Conservation (phyloP, 2,329 filamentous ascomycete genomes). For the Pseudocercospora eumusae region DNA sequence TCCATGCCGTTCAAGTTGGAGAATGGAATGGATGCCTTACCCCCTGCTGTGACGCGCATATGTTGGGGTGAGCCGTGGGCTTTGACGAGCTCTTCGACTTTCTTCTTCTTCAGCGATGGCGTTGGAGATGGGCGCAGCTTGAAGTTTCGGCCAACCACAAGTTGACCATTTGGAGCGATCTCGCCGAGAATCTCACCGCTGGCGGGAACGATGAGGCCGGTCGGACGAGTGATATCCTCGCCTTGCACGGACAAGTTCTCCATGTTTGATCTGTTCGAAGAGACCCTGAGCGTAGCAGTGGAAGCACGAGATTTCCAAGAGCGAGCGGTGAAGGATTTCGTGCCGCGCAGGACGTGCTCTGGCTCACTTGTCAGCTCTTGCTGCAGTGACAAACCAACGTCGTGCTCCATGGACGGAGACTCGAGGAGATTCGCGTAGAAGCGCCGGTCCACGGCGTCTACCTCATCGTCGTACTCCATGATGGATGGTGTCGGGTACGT, state of each 20-base stretch:
- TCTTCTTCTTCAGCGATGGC: constrained; percentile 53
- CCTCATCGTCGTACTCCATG: constrained; percentile 15
- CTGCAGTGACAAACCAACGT: not conserved
- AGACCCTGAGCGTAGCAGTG: constrained; percentile 34
- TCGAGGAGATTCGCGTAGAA: constrained; percentile 14
- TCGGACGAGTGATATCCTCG: constrained; percentile 25
- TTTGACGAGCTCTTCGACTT: constrained; percentile 53
- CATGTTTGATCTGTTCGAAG: constrained; percentile 35
- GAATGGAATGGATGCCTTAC: constrained; percentile 29
- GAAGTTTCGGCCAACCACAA: constrained; percentile 26
- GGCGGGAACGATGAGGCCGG: constrained; percentile 16
- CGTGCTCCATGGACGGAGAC: constrained; percentile 2
- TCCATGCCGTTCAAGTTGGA: not conserved
- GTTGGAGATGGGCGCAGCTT: constrained; percentile 48
- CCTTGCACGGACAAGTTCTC: constrained; percentile 35
- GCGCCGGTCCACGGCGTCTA: constrained; percentile 9
- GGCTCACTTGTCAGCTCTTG: constrained; percentile 27
- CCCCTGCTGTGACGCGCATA: constrained; percentile 54
- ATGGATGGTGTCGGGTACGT: not conserved
- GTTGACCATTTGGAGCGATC: constrained; percentile 39
- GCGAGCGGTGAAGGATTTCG: constrained; percentile 42
- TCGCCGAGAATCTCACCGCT: constrained; percentile 36
- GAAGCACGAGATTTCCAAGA: constrained; percentile 40
- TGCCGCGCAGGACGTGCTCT: constrained; percentile 42
- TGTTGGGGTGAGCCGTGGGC: constrained; percentile 55